Evolutionary conservation across 2,329 filamentous ascomycete species (phyloP).

Genomic region (Raffaelea albimanens): DNA sequence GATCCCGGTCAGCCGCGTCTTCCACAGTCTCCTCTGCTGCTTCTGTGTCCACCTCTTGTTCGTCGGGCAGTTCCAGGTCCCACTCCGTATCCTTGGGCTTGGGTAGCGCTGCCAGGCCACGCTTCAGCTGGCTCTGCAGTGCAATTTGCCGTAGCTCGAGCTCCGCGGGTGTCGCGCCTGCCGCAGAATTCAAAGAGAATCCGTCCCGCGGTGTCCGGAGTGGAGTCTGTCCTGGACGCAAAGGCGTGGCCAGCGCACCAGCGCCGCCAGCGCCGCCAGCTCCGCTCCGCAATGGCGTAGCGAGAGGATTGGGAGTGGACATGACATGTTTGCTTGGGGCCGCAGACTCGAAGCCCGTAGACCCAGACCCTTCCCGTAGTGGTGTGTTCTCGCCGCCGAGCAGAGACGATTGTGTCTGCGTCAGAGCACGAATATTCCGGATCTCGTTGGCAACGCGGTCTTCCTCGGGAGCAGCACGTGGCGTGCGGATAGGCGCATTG

Average conservation of each 20-base stretch:
- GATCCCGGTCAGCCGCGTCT: slow-evolving; percentile 64
- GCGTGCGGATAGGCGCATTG: slow-evolving; percentile 82
- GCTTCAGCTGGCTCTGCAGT: slow-evolving; percentile 57
- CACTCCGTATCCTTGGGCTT: slow-evolving; percentile 90
- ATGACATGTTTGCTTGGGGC: slow-evolving; percentile 71
- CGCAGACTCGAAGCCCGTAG: slow-evolving; percentile 81
- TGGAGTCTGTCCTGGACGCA: slow-evolving; percentile 57
- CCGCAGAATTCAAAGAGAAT: slow-evolving; percentile 62
- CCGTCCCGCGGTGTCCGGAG: slow-evolving; percentile 71
- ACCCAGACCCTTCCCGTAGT: slow-evolving; percentile 68
- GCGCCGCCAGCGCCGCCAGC: slow-evolving; percentile 54
- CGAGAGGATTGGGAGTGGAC: slow-evolving; percentile 91
- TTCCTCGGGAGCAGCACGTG: slow-evolving; percentile 81
- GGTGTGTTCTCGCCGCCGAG: slow-evolving; percentile 91
- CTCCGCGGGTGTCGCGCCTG: slow-evolving; percentile 5
- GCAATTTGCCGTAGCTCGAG: no score
- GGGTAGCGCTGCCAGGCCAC: slow-evolving; percentile 71
- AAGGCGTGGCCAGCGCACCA: slow-evolving; percentile 10
- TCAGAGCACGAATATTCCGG: slow-evolving; percentile 82
- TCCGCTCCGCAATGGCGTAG: slow-evolving; percentile 84
- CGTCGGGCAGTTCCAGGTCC: slow-evolving; percentile 86
- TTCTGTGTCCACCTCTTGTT: slow-evolving; percentile 60
- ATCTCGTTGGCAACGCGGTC: slow-evolving; percentile 97
- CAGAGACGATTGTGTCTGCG: slow-evolving; percentile 86
- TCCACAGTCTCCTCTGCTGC: slow-evolving; percentile 44